Base-by-base conservation (phyloP, 495 filamentous ascomycete species). In the Aspergillus ostianus region DNA sequence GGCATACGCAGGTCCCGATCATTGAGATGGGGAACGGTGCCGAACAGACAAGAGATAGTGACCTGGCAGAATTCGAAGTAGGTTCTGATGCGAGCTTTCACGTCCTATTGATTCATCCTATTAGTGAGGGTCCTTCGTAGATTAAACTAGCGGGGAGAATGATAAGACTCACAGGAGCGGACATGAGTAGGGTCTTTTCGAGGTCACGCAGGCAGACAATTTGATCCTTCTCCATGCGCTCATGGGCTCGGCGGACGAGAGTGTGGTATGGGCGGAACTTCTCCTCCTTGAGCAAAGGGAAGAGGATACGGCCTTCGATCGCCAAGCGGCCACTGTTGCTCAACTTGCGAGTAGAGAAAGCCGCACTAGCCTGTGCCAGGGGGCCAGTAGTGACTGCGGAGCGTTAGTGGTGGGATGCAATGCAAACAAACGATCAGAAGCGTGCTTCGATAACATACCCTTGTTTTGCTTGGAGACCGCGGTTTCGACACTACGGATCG, bases 131-230 rank as follows among this genome's bases (percentile, higher is more conserved):
- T 77, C 78, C 80, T 77, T 66, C 64, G 17, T 18, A 59, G 53
- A 19, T 1, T 41, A 12, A 41, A 41, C 36, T 4, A 12, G 36
- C 2, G 32, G 29, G 13, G n/a, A 62, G 64, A 32, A 32, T 32
- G 30, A 56, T 58, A 60, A 60, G 58, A 94, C 92, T 93, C 84
- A 95, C 92, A 63, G 90, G 90, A 74, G 92, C 90, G 60, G 93
- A 80, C 72, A 88, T 90, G 63, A 96, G 82, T 51, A 97, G 76
- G 13, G 89, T 91, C 82, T 95, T 95, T 75, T 97, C 92, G 27
- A 96, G 81, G 71, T 96, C 92, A 68, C 92, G 82, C 10, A 97
- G 84, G 75, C 88, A 94, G 59, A 87, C 82, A 59, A 97, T 92
- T 62, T 92, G 85, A 62, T 90, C 90, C 51, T 86, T 82, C 29